Conservation (phyloP, 495 filamentous ascomycete species). For the Podospora comata region DNA sequence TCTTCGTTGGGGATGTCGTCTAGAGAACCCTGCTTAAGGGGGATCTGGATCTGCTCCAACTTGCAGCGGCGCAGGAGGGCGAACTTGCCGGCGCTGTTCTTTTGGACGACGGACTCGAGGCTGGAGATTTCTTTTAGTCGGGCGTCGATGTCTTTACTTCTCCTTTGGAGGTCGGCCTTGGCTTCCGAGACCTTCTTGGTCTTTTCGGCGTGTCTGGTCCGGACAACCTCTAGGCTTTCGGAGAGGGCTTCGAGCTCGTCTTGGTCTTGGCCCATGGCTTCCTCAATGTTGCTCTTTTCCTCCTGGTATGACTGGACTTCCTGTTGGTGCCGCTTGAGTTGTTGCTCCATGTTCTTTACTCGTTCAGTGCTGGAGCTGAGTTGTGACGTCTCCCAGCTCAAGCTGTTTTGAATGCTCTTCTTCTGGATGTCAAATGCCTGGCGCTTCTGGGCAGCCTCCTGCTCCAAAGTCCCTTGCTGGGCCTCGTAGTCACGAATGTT, state of each 20-base stretch:
- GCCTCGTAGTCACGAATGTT: conserved; percentile 91
- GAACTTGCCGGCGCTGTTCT: conserved; percentile 77
- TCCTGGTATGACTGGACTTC: conserved; percentile 66
- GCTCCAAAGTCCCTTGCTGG: conserved; percentile 85
- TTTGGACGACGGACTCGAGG: conserved; percentile 78
- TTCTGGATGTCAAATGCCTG: conserved; percentile 83
- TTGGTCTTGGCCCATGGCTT: conserved; percentile 65
- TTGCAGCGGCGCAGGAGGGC: conserved; percentile 82
- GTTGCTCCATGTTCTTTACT: conserved; percentile 62
- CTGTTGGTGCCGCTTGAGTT: conserved; percentile 59
- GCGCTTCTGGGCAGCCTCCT: conserved; percentile 82
- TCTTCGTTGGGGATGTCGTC: conserved; percentile 87
- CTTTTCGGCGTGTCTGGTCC: conserved; percentile 61
- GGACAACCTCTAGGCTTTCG: conserved; percentile 65
- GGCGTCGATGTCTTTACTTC: conserved; percentile 75
- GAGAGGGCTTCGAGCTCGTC: conserved; percentile 75
- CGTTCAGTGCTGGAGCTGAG: conserved; percentile 66
- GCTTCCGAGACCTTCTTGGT: conserved; percentile 74
- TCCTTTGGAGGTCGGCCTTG: conserved; percentile 80
- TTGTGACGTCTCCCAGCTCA: conserved; percentile 72
- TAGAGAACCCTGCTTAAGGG: conserved; percentile 74
- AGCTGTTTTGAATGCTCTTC: conserved; percentile 70
- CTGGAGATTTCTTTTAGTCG: conserved; percentile 70
- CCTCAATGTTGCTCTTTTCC: conserved; percentile 71
- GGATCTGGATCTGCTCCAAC: conserved; percentile 86